phyloP scores from a whole-genome alignment of 768 basidiomycete species.

The Coprinopsis sp. region DNA sequence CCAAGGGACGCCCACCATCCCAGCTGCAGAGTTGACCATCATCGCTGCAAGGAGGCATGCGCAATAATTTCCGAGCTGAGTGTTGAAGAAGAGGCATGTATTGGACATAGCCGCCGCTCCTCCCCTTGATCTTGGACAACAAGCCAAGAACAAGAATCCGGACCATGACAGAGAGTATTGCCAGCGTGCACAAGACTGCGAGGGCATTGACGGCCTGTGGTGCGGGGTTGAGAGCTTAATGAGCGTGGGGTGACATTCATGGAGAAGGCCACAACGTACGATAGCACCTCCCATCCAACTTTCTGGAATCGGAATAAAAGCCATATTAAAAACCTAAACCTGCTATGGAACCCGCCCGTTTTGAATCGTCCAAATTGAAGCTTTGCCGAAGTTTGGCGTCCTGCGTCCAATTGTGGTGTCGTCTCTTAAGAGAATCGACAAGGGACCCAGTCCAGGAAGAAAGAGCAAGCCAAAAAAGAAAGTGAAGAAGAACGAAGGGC shows the following conservation, averaged over 20 bases:
- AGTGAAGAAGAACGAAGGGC: slow-evolving; percentile 14
- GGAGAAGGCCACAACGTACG: slow-evolving; percentile 23
- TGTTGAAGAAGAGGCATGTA: slow-evolving; percentile 63
- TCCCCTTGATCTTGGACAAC: slow-evolving; percentile 35
- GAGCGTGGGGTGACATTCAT: background rate
- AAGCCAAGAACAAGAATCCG: slow-evolving; percentile 48
- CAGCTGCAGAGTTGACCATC: slow-evolving; percentile 46
- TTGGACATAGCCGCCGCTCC: slow-evolving; percentile 26
- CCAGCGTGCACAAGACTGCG: slow-evolving; percentile 49
- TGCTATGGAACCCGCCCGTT: slow-evolving; percentile 2
- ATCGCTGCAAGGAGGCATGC: slow-evolving; percentile 59
- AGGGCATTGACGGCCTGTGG: slow-evolving; percentile 46
- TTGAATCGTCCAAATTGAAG: slow-evolving; percentile 14
- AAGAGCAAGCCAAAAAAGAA: slow-evolving; percentile 21
- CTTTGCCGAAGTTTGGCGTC: slow-evolving; percentile 26
- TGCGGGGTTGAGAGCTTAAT: background rate
- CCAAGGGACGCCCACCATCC: slow-evolving; percentile 53
- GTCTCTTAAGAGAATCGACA: slow-evolving; percentile 23
- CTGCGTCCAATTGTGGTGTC: slow-evolving; percentile 33
- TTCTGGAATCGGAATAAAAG: slow-evolving; percentile 27
- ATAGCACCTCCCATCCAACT: slow-evolving; percentile 32
- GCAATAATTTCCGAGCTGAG: slow-evolving; percentile 68
- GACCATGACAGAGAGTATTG: slow-evolving; percentile 44
- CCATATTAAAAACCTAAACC: background rate
- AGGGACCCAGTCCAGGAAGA: slow-evolving; percentile 32